A percentile compares a stretch with the other conserved stretches of the same genome.
Conservation (phyloP, 106 monocot genomes). For the Iris macrosiphon region DNA sequence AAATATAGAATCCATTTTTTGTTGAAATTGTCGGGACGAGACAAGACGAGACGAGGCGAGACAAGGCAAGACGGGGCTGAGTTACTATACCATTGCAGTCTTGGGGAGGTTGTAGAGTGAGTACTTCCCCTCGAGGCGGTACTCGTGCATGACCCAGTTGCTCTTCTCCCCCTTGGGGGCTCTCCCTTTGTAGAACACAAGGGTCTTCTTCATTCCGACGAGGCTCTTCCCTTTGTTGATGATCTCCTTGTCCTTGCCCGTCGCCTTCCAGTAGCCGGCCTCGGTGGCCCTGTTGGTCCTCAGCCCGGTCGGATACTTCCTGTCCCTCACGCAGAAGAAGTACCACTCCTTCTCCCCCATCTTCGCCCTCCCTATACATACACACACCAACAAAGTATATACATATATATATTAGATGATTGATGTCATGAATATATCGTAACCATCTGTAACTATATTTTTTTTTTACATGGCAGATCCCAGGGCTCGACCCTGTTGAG, state of each 20-base stretch:
- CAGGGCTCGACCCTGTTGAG: constrained; percentile 57
- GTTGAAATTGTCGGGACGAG: too few species aligned
- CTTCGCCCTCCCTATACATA: constrained; percentile 34
- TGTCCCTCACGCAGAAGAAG: constrained; percentile 65
- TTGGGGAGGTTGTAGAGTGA: constrained; percentile 16
- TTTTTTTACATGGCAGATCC: constrained; percentile 35
- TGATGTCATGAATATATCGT: neutral
- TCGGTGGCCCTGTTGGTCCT: constrained; percentile 74
- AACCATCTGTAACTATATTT: too few species aligned
- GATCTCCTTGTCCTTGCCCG: constrained; percentile 77
- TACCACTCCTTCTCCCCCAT: constrained; percentile 89
- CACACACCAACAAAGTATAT: neutral
- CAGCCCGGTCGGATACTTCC: constrained; percentile 76
- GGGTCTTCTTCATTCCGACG: constrained; percentile 82
- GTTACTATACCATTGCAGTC: constrained; percentile 23
- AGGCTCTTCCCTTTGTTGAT: constrained; percentile 32
- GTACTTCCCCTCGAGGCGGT: constrained; percentile 49
- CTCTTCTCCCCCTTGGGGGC: constrained; percentile 65
- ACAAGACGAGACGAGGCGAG: too few species aligned
- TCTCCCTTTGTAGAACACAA: constrained; percentile 80
- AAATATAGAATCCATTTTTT: too few species aligned
- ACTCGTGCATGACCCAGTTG: constrained; percentile 84
- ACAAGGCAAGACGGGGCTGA: too few species aligned
- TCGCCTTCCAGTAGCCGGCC: constrained; percentile 84
- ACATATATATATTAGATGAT: neutral